Evolutionary conservation across 2,329 filamentous ascomycete species (phyloP), one percentile per base, ranked within the genome.

Genomic region (Nigrospora oryzae): DNA sequence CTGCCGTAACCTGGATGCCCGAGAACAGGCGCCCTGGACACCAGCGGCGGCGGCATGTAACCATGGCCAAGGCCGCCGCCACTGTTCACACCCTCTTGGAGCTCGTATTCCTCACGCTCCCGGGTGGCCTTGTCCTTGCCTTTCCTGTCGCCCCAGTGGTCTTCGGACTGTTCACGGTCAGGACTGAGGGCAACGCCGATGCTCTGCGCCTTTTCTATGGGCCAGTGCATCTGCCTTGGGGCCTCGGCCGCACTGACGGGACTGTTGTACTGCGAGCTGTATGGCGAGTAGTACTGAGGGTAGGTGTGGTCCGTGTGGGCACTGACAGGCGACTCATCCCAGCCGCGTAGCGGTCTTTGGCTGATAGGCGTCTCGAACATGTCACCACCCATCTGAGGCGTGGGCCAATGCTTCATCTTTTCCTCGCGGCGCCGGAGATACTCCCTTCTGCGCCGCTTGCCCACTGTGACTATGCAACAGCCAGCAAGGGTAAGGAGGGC

Each of bases 251-350:
- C 70, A 43, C 67, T 75, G 47, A 77, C 66, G 1, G 79, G 79
- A 53, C 76, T 81, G 58, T 67, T 77, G 61, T 72, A 81, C 47
- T 79, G 74, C 36, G 76, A 79, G 16, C 67, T 69, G 55, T 82
- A 83, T 0, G 79, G 79, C 4, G 76, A 80, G 50, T 79, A 71
- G 60, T 81, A 78, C 7, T 66, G 69, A 1, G 66, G 62, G 49
- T 65, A 68, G 0, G 53, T 48, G 47, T 61, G 62, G 38, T 71
- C 67, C 2, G 66, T 37, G 56, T 57, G 11, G 2, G 63, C 65
- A 38, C 69, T 75, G 46, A 70, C 51, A 0, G 69, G 78, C 23
- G 71, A 78, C 49, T 76, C 72, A 19, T 73, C 71, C 75, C 76
- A 80, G 30, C 68, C 65, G 16, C 68, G 63, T 11, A 78, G 60